Percentiles rank a stretch among this genome's conserved stretches.
These are phyloP conservation scores for Aquilaria agallochum DNA, from an alignment of 441 rosid genomes.

Conservation along the genomic window DNA sequence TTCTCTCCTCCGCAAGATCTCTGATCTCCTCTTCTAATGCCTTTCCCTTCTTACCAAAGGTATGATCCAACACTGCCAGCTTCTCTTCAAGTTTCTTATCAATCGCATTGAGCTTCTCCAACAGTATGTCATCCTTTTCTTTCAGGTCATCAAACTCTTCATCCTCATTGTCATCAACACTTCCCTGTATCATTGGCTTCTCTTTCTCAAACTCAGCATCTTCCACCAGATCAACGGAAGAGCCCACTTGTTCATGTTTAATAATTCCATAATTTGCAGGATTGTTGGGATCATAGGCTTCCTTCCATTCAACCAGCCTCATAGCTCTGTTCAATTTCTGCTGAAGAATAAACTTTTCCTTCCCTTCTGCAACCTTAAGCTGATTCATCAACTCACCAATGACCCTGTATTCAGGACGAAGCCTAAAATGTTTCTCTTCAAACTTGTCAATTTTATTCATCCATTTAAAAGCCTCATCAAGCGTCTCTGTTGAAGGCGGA, in stretches of 20 bases:
- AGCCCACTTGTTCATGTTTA: constrained; percentile 34
- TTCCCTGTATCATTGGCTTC: constrained; percentile 23
- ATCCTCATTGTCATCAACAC: constrained; percentile 41
- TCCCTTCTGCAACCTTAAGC: constrained; percentile 77
- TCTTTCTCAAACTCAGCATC: constrained; percentile 35
- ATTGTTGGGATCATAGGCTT: constrained; percentile 81
- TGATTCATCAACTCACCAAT: constrained; percentile 86
- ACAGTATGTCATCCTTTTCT: constrained; percentile 75
- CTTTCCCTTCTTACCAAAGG: constrained; percentile 91
- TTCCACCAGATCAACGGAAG: constrained; percentile 24
- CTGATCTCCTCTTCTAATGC: constrained; percentile 89
- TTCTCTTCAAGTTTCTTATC: constrained; percentile 83
- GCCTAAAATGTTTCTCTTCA: constrained; percentile 75
- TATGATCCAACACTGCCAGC: constrained; percentile 80
- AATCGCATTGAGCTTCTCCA: constrained; percentile 70
- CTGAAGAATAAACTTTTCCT: constrained; percentile 82
- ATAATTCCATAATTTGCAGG: constrained; percentile 74
- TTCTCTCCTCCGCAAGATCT: constrained; percentile 91
- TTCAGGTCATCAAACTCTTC: constrained; percentile 95
- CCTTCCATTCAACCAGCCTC: constrained; percentile 82
- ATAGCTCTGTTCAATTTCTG: constrained; percentile 84
- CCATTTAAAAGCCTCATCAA: constrained; percentile 74
- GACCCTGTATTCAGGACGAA: constrained; percentile 74
- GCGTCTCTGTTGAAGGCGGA: constrained; percentile 43
- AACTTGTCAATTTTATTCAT: constrained; percentile 75